Conservation (phyloP, 305 asterid species). For the Withania somnifera region DNA sequence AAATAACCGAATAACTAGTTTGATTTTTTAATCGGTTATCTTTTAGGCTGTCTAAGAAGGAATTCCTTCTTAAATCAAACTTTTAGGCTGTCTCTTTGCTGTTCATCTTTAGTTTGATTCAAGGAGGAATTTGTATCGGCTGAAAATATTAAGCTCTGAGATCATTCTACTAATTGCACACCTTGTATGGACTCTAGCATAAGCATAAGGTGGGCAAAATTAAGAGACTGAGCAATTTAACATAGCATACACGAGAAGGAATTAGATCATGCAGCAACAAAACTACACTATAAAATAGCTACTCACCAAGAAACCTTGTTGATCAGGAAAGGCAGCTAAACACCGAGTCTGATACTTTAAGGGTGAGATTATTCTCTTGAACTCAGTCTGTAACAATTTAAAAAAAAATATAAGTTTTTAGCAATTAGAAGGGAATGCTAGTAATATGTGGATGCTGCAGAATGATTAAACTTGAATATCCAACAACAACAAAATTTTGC, state of each 20-base stretch:
- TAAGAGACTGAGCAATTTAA: neutral
- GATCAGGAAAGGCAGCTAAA: slow-evolving; percentile 91
- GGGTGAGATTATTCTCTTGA: slow-evolving; percentile 75
- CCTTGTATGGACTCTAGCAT: neutral
- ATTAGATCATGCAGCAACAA: neutral
- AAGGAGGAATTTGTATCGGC: neutral
- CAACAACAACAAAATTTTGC: neutral
- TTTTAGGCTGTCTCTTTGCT: neutral
- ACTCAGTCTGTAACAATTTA: slow-evolving; percentile 45
- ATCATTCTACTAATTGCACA: neutral
- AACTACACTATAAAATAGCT: neutral
- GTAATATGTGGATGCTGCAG: no score
- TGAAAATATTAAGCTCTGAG: neutral
- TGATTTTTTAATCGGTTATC: neutral
- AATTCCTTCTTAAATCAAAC: neutral
- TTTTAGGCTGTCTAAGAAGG: neutral
- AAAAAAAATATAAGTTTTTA: neutral
- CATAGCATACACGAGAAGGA: neutral
- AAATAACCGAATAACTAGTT: no score
- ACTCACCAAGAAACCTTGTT: slow-evolving; percentile 91
- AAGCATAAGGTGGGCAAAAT: neutral
- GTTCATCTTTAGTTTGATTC: neutral
- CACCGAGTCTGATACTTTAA: slow-evolving; percentile 91
- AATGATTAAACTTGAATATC: neutral
- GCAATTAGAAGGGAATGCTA: neutral